Evolutionary conservation across 2,329 filamentous ascomycete genomes (phyloP).

Genomic region (Ophiocordyceps robertsii): DNA sequence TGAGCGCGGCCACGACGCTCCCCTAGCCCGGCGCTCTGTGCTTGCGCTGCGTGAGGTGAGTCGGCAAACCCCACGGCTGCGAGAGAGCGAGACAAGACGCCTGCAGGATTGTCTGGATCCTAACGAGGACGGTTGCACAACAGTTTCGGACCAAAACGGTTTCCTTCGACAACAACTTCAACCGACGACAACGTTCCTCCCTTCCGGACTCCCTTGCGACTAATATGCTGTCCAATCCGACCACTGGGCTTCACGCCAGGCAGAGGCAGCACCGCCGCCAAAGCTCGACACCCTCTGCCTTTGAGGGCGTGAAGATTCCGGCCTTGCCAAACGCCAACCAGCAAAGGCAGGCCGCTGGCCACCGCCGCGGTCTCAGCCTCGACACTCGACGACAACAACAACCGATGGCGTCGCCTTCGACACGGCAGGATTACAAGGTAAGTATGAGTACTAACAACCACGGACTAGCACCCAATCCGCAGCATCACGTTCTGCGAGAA

Average conservation of each 20-base stretch:
- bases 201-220: constrained; percentile 59
- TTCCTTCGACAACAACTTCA: constrained; percentile 37
- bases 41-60: constrained; percentile 75
- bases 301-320: constrained; percentile 59
- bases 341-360: constrained; percentile 32
- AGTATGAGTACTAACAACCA: constrained; percentile 40
- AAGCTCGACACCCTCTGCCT: constrained; percentile 69
- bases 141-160: constrained; percentile 33
- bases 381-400: constrained; percentile 56
- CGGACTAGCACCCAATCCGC: constrained; percentile 42
- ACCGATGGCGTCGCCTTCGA: constrained; percentile 20
- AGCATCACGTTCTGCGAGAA: constrained; percentile 72
- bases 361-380: constrained; percentile 75
- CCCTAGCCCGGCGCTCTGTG: constrained; percentile 61
- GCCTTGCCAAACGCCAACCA: constrained; percentile 43
- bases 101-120: not conserved
- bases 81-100: not conserved
- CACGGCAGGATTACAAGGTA: constrained; percentile 27
- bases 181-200: constrained; percentile 32
- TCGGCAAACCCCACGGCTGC: not conserved
- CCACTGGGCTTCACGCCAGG: constrained; percentile 54
- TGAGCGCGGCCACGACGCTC: constrained; percentile 31
- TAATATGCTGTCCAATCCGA: constrained; percentile 67
- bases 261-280: constrained; percentile 59
- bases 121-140: constrained; percentile 2